A percentile compares a stretch with the other conserved stretches of the same genome.
These are phyloP conservation scores for Gentiana macrophylla DNA, from an alignment of 257 asterid genomes.

Conservation along the genomic window DNA sequence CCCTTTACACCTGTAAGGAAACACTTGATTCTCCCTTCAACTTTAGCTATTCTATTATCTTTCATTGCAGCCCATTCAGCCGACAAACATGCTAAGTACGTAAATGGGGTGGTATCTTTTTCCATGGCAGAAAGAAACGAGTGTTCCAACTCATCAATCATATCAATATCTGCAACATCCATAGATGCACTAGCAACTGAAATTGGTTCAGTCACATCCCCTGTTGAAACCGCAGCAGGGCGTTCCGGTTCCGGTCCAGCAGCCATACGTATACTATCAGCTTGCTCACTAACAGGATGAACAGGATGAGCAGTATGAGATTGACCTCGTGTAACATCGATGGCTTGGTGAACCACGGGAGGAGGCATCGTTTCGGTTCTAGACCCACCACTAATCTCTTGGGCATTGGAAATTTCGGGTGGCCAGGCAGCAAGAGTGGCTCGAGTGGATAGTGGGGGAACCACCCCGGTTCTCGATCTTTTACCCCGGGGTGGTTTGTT, in stretches of 20 bases:
- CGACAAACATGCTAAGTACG: constrained; percentile 78
- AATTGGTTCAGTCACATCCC: constrained; percentile 11
- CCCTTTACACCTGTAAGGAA: constrained; percentile 72
- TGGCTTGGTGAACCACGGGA: constrained; percentile 11
- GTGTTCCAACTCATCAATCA: constrained; percentile 39
- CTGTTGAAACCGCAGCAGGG: neutral
- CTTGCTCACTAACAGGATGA: neutral
- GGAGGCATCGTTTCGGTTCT: constrained; percentile 15
- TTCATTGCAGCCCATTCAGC: constrained; percentile 40
- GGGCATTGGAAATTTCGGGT: constrained; percentile 24
- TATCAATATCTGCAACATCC: constrained; percentile 39
- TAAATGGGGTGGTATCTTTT: constrained; percentile 53
- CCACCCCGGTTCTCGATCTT: constrained; percentile 55
- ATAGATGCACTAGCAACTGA: constrained; percentile 13
- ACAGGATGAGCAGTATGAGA: too few species aligned
- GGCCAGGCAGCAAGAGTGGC: constrained; percentile 91
- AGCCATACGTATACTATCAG: constrained; percentile 10
- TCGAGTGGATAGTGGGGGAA: constrained; percentile 56
- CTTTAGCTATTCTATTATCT: constrained; percentile 21
- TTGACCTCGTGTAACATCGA: too few species aligned
- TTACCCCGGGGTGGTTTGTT: constrained; percentile 95
- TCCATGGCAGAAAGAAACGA: constrained; percentile 38
- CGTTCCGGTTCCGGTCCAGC: constrained; percentile 12
- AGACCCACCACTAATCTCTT: constrained; percentile 24
- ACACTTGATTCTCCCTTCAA: constrained; percentile 85